Evolutionary conservation across 108 stramenopile species (phyloP), one percentile per base, ranked within the genome.

Genomic region (Fistulifera solaris): DNA sequence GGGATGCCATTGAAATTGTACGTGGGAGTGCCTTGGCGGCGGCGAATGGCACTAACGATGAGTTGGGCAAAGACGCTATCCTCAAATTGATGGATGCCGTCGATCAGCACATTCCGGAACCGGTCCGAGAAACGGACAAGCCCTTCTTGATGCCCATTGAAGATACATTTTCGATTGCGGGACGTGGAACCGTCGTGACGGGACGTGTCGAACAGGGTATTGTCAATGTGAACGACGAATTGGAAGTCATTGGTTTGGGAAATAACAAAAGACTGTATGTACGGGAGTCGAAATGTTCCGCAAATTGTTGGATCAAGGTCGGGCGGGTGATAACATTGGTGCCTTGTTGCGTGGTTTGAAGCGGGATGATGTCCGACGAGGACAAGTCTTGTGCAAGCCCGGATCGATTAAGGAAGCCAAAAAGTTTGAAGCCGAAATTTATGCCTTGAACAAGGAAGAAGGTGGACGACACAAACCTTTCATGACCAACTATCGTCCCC

Each of bases 261-360:
- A 71, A 68, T 48, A 72, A 88, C 63, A 41, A 44, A 94, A 93
- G 75, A 96, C 97, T 26, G 94, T 87, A 19, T 93, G 90, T 64
- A 98, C 97, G 44, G 99, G 99, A 52, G 97, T 99, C 11, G 99
- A 99, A 60, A 99, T 99, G 99, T 98, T 98, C 94, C 92, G 93
- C 58, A 98, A 98, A 81, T 43, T 89, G 41, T 70, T 99, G 51
- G 96, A 97, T 56, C 81, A 81, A 38, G 97, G 97, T 40, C 77
- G 85, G 87, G 99, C 99, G 5, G 99, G 99, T 26, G 99, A 99
- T 75, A 99, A 99, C 71, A 85, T 98, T 60, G 99, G 99, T 17
- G 86, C 87, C 12, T 73, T 99, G 46, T 71, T 98, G 11, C 94
- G 99, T 51, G 94, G 96, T 50, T 59, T 97, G 61, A 97, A 97